A percentile compares a stretch with the other conserved stretches of the same genome.
These are phyloP conservation scores for Dactylellina drechsleri DNA, from an alignment of 2,329 filamentous ascomycete genomes.

Conservation along the genomic window DNA sequence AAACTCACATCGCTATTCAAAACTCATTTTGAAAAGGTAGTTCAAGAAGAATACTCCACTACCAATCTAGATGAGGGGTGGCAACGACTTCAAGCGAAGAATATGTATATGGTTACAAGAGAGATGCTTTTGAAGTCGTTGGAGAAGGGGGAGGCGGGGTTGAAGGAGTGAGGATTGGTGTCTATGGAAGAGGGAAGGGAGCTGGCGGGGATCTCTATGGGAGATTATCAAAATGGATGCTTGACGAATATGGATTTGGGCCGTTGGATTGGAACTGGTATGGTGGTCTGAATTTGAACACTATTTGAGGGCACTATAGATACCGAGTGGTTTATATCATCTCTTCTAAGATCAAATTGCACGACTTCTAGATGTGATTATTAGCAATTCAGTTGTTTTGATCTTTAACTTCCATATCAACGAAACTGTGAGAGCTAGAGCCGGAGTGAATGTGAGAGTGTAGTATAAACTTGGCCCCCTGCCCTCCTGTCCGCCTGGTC, in stretches of 20 bases:
- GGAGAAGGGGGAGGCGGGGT: conserved; percentile 4
- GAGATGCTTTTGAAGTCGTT: conserved; percentile 30
- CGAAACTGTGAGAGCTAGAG: too few species aligned
- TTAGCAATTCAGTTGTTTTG: too few species aligned
- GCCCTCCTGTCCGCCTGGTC: too few species aligned
- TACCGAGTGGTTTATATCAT: too few species aligned
- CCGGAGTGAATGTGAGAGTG: too few species aligned
- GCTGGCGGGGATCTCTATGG: conserved; percentile 11
- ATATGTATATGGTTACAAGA: conserved; percentile 31
- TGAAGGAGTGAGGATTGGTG: conserved; percentile 5
- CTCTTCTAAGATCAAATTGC: too few species aligned
- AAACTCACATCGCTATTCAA: conserved; percentile 24
- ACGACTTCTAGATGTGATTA: too few species aligned
- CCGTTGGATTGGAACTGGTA: conserved; percentile 5
- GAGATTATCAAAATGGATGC: conserved; percentile 31
- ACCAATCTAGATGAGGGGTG: conserved; percentile 10
- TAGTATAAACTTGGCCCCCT: too few species aligned
- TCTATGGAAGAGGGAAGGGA: conserved; percentile 9
- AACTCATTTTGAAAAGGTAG: conserved; percentile 2
- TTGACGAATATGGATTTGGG: conserved; percentile 29
- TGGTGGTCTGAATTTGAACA: background rate
- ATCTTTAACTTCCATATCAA: too few species aligned
- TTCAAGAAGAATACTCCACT: conserved; percentile 4
- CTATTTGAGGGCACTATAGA: too few species aligned
- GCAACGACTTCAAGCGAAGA: conserved; percentile 30